Percentiles rank a stretch among this genome's conserved stretches.
These are phyloP conservation scores for Beauveria rudraprayagi DNA, from an alignment of 2,329 filamentous ascomycete genomes.

Conservation along the genomic window DNA sequence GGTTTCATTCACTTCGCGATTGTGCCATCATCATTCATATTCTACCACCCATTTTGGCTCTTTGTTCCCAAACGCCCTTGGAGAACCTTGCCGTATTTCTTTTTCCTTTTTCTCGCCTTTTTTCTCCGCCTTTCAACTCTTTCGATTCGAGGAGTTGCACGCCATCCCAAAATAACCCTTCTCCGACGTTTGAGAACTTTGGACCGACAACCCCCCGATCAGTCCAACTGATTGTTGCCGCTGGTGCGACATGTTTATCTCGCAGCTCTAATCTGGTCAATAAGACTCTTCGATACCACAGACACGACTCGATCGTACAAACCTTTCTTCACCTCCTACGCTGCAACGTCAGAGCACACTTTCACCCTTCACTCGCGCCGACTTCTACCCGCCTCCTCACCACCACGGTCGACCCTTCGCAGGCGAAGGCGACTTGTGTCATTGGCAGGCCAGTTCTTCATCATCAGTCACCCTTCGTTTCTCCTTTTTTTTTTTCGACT, in stretches of 20 bases:
- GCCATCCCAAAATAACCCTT: background rate
- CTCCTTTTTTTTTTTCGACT: background rate
- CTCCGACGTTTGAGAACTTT: background rate
- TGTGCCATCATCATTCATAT: background rate
- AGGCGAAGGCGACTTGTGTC: constrained; percentile 27
- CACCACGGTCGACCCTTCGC: constrained; percentile 9
- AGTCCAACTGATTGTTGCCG: background rate
- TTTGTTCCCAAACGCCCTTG: background rate
- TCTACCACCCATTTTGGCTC: background rate
- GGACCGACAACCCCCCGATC: background rate
- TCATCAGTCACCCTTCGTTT: constrained; percentile 10
- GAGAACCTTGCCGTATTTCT: background rate
- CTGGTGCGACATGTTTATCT: background rate
- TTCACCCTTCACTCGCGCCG: background rate
- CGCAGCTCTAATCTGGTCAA: background rate
- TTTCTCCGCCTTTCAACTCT: background rate
- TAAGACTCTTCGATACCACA: background rate
- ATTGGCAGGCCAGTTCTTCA: constrained; percentile 31
- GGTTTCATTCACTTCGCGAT: background rate
- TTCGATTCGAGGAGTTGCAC: background rate
- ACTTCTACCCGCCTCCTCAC: background rate
- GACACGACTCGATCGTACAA: constrained; percentile 14
- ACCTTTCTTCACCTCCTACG: background rate
- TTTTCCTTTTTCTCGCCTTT: background rate
- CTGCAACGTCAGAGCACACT: background rate